Conservation (phyloP, 2,329 filamentous ascomycete genomes). For the Colletotrichum sp. region DNA sequence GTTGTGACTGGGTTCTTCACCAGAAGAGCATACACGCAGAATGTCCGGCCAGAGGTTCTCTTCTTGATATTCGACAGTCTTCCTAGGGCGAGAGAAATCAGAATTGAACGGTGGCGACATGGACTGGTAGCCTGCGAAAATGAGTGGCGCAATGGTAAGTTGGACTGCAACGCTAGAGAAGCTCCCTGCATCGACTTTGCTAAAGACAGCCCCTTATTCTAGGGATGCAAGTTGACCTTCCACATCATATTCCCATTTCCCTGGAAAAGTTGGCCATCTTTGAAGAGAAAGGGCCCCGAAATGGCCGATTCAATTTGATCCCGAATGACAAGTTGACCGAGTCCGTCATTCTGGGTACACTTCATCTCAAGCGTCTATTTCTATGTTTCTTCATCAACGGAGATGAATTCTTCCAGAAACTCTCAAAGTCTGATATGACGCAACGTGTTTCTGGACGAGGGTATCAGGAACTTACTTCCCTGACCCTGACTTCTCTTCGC, state of each 20-base stretch:
- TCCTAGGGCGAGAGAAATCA: not conserved
- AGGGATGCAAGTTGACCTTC: not conserved
- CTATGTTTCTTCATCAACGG: not conserved
- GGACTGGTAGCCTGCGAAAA: not conserved
- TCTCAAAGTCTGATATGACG: not conserved
- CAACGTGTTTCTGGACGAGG: too few species aligned
- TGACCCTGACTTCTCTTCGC: not conserved
- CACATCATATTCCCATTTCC: not conserved
- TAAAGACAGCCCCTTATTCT: not conserved
- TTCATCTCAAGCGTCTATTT: not conserved
- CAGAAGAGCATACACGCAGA: not conserved
- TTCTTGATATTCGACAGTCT: not conserved
- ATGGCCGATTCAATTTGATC: not conserved
- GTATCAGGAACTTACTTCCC: not conserved
- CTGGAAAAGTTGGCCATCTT: not conserved
- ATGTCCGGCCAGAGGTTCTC: not conserved
- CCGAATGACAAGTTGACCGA: not conserved
- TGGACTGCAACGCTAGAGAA: not conserved
- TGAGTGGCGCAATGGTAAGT: not conserved
- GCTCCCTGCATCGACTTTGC: not conserved
- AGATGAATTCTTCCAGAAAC: not conserved
- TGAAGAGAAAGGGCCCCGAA: not conserved
- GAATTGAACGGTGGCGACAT: not conserved
- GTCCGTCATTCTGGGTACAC: not conserved
- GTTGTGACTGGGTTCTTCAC: not conserved